These are phyloP conservation scores for Isabelozyma heimii DNA, from an alignment of 805 yeast species.

Conservation along the genomic window DNA sequence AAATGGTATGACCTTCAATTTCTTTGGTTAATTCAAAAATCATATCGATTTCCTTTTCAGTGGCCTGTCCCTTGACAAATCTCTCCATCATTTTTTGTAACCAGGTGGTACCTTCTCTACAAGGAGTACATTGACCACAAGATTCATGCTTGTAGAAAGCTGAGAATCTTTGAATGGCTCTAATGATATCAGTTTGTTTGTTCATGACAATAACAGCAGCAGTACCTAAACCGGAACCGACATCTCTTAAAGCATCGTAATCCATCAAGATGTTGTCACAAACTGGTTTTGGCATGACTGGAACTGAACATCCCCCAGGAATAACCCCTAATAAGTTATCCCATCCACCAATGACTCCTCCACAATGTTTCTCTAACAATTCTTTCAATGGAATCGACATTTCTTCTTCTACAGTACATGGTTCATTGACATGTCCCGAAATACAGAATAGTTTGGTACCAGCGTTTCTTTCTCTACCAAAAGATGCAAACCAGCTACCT, in stretches of 20 bases:
- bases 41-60: constrained; percentile 78
- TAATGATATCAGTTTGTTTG: constrained; percentile 78
- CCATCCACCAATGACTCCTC: constrained; percentile 92
- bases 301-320: constrained; percentile 91
- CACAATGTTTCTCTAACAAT: constrained; percentile 83
- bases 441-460: constrained; percentile 85
- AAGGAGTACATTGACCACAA: constrained; percentile 93
- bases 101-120: constrained; percentile 93
- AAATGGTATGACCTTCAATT: constrained; percentile 87
- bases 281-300: constrained; percentile 65
- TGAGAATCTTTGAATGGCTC: constrained; percentile 82
- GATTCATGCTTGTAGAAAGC: constrained; percentile 89
- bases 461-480: constrained; percentile 81
- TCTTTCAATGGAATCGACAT: constrained; percentile 87
- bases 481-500: constrained; percentile 79
- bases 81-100: constrained; percentile 81
- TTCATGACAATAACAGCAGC: constrained; percentile 93
- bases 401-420: constrained; percentile 91
- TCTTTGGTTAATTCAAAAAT: constrained; percentile 81
- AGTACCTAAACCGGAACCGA: constrained; percentile 85
- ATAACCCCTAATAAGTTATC: constrained; percentile 83
- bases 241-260: constrained; percentile 81
- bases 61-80: constrained; percentile 75
- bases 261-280: constrained; percentile 80
- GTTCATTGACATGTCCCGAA: constrained; percentile 88